Conservation (phyloP, 1,284 basidiomycete species). For the Ceratobasidium sp. region DNA sequence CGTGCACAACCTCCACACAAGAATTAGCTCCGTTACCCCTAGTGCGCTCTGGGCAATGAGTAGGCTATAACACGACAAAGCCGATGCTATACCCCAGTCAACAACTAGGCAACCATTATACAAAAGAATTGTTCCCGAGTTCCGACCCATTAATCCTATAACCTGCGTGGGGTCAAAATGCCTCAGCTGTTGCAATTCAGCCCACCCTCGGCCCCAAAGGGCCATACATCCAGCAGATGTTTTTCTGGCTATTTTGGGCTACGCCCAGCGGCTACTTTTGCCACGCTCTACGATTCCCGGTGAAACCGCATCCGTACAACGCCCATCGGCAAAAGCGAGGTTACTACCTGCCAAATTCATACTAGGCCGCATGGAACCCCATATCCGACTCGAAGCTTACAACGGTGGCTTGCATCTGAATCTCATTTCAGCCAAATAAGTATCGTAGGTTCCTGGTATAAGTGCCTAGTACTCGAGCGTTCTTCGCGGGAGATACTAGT, state of each 20-base stretch:
- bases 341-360: constrained; percentile 1
- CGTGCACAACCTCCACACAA: background rate
- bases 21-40: background rate
- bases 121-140: too few relatives aligned
- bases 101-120: too few relatives aligned
- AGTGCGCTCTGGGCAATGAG: too few relatives aligned
- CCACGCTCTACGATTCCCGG: background rate
- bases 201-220: background rate
- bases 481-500: background rate
- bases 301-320: background rate
- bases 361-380: background rate
- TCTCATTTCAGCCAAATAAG: background rate
- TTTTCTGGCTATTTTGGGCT: background rate
- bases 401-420: constrained; percentile 6
- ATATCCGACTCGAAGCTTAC: background rate
- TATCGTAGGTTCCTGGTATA: background rate
- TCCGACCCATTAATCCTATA: background rate
- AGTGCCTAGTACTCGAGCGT: background rate
- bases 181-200: background rate
- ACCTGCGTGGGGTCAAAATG: background rate
- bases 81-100: too few relatives aligned
- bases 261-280: background rate
- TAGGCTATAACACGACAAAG: too few relatives aligned
- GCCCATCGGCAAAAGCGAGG: constrained; percentile 1
- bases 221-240: background rate